Percentiles rank a stretch among this genome's conserved stretches.
Evolutionary conservation across 495 filamentous ascomycete genomes (phyloP).

Genomic region (Aspergillus mulundensis): DNA sequence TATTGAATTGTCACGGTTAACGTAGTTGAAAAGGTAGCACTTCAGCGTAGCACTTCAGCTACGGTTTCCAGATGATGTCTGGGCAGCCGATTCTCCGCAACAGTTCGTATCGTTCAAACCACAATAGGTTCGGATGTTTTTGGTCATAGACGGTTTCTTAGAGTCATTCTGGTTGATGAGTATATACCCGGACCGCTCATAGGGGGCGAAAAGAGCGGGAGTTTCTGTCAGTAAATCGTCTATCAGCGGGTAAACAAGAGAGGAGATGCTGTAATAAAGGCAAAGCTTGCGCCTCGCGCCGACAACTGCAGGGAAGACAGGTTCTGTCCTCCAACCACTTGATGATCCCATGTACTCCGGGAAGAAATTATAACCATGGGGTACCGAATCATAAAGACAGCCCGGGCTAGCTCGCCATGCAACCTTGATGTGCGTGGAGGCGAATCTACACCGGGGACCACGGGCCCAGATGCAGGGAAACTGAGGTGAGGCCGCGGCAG

Average conservation of each 20-base stretch:
- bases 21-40: neutral
- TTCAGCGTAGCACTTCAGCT: neutral
- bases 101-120: neutral
- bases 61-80: neutral
- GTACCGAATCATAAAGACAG: conserved; percentile 14
- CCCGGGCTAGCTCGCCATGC: conserved; percentile 14
- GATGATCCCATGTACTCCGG: neutral
- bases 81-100: neutral
- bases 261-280: conserved; percentile 1
- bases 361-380: conserved; percentile 14
- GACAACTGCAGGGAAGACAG: conserved; percentile 2
- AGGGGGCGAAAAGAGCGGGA: neutral
- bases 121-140: neutral
- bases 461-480: conserved; percentile 15
- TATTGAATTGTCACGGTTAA: neutral
- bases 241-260: neutral
- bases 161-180: neutral
- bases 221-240: neutral
- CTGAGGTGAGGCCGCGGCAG: conserved; percentile 1
- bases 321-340: conserved; percentile 9
- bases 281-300: neutral
- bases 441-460: conserved; percentile 7
- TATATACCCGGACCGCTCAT: neutral
- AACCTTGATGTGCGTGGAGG: conserved; percentile 9
- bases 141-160: neutral